Evolutionary conservation across 352 stramenopile genomes (phyloP).

Genomic region (Phytophthora sp.): DNA sequence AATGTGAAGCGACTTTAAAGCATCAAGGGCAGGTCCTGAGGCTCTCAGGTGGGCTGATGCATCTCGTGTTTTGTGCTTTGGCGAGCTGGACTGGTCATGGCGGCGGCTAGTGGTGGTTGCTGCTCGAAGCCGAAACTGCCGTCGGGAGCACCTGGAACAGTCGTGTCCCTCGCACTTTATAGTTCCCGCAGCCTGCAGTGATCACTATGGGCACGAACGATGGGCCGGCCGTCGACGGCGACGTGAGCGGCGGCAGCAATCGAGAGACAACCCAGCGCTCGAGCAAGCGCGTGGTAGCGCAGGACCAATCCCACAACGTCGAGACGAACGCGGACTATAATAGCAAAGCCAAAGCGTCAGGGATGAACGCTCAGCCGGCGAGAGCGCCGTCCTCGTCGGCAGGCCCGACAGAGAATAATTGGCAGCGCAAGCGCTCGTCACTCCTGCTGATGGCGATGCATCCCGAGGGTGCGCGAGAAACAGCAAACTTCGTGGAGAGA

Average conservation of each 20-base stretch:
- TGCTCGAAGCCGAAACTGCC: constrained; percentile 8
- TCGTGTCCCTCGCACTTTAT: constrained; percentile 8
- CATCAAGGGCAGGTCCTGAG: too few relatives aligned
- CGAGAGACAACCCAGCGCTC: neutral
- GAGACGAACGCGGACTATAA: constrained; percentile 6
- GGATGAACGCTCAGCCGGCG: neutral
- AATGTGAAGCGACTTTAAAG: too few relatives aligned
- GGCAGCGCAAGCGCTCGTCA: constrained; percentile 29
- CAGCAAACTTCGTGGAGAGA: constrained; percentile 15
- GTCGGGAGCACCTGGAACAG: neutral
- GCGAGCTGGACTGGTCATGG: too few relatives aligned
- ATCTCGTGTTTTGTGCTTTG: too few relatives aligned
- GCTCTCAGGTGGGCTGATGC: too few relatives aligned
- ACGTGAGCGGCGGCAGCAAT: neutral
- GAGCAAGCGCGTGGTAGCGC: neutral
- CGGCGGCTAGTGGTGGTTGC: too few relatives aligned
- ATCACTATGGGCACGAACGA: constrained; percentile 1
- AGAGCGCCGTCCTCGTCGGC: constrained; percentile 11
- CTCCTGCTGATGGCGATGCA: constrained; percentile 28
- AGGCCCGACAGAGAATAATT: constrained; percentile 1
- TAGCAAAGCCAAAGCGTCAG: neutral
- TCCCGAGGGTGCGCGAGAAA: constrained; percentile 17
- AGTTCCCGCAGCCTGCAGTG: too few relatives aligned
- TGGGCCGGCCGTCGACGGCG: neutral
- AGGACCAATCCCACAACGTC: neutral